Evolutionary conservation across 1,284 basidiomycete species (phyloP).

Genomic region (Puccinia polysora): DNA sequence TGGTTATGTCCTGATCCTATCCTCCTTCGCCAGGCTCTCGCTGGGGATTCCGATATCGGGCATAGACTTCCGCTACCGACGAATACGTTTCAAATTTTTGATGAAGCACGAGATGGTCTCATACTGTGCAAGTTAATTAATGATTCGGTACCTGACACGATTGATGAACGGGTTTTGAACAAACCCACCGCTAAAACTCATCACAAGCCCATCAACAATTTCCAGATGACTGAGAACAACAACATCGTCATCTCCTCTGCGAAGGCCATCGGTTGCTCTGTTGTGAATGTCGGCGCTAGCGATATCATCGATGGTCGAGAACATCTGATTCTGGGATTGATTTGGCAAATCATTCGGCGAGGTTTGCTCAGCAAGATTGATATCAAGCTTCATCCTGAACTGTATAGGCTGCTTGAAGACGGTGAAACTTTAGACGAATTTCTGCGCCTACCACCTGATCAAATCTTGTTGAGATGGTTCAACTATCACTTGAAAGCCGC

Average conservation of each 20-base stretch:
- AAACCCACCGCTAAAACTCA: constrained; percentile 49
- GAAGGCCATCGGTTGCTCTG: constrained; percentile 53
- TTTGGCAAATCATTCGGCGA: constrained; percentile 54
- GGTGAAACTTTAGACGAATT: constrained; percentile 53
- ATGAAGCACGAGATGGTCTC: constrained; percentile 65
- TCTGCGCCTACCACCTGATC: constrained; percentile 52
- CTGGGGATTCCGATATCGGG: constrained; percentile 80
- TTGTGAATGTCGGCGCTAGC: constrained; percentile 53
- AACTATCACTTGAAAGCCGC: constrained; percentile 54
- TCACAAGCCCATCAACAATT: constrained; percentile 52
- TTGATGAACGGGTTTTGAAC: constrained; percentile 54
- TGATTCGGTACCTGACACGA: constrained; percentile 53
- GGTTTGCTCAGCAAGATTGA: constrained; percentile 53
- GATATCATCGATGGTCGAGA: constrained; percentile 53
- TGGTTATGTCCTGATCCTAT: not conserved
- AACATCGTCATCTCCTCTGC: constrained; percentile 54
- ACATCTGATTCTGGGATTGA: constrained; percentile 53
- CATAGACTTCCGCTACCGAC: constrained; percentile 84
- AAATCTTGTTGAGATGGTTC: constrained; percentile 53
- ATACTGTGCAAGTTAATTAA: constrained; percentile 54
- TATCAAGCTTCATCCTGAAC: constrained; percentile 53
- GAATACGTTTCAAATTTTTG: constrained; percentile 98
- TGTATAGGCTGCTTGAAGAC: constrained; percentile 53
- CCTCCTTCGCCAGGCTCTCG: constrained; percentile 64
- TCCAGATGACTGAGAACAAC: constrained; percentile 55